Evolutionary conservation across 2,329 filamentous ascomycete genomes (phyloP).

Genomic region (Capronia coronata): DNA sequence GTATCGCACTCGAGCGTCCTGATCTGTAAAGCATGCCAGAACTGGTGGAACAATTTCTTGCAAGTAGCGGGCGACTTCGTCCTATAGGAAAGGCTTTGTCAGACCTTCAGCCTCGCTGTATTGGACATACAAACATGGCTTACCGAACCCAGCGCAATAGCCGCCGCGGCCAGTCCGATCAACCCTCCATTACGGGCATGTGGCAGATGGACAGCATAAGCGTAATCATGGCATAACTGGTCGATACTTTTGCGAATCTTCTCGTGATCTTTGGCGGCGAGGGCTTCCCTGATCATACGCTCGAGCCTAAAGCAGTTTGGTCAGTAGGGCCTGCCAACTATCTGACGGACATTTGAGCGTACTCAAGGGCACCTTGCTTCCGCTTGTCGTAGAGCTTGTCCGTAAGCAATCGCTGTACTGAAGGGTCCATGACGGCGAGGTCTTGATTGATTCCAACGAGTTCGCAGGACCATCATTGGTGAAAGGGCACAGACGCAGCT

Average conservation of each 20-base stretch:
- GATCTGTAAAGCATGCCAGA: slow-evolving; percentile 92
- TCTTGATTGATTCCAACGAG: slow-evolving; percentile 5
- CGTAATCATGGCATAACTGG: slow-evolving; percentile 95
- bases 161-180: slow-evolving; percentile 89
- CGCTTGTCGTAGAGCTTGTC: slow-evolving; percentile 99
- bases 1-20: slow-evolving; percentile 93
- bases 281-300: slow-evolving; percentile 77
- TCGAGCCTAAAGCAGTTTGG: slow-evolving; percentile 60
- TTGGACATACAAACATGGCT: slow-evolving; percentile 35
- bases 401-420: slow-evolving; percentile 83
- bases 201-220: slow-evolving; percentile 92
- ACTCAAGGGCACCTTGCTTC: slow-evolving; percentile 95
- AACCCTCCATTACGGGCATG: slow-evolving; percentile 94
- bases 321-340: slow-evolving; percentile 10
- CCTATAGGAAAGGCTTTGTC: slow-evolving; percentile 26
- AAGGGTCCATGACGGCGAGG: slow-evolving; percentile 65
- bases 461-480: slow-evolving; percentile 17
- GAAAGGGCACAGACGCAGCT: background rate
- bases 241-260: slow-evolving; percentile 82
- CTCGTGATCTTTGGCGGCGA: slow-evolving; percentile 67
- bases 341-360: slow-evolving; percentile 29
- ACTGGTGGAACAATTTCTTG: slow-evolving; percentile 93
- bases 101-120: background rate
- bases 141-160: slow-evolving; percentile 88
- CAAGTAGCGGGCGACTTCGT: slow-evolving; percentile 88